These are phyloP conservation scores for Candida arabinofermentans DNA, from an alignment of 805 yeast genomes.

Conservation along the genomic window DNA sequence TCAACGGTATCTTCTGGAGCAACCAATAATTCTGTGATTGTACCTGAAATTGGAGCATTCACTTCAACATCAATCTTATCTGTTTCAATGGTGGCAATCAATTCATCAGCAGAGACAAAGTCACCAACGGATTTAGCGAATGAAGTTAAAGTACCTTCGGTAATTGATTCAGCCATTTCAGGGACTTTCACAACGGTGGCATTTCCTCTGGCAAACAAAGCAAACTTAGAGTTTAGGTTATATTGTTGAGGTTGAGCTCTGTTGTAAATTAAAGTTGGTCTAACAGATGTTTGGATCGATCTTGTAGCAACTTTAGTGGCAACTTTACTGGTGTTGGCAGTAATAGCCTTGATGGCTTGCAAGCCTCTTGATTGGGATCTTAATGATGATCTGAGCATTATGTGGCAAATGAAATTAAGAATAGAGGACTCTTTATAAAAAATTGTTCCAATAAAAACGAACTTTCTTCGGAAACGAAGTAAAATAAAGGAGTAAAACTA, in stretches of 20 bases:
- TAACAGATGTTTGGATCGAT: constrained; percentile 17
- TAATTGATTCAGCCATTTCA: constrained; percentile 97
- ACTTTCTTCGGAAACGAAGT: background rate
- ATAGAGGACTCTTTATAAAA: background rate
- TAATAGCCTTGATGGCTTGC: constrained; percentile 8
- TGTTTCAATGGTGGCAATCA: constrained; percentile 94
- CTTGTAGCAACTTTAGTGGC: constrained; percentile 7
- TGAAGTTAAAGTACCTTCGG: constrained; percentile 86
- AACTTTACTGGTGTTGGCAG: constrained; percentile 3
- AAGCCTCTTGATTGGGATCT: constrained; percentile 13
- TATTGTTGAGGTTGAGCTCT: constrained; percentile 1
- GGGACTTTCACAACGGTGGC: constrained; percentile 77
- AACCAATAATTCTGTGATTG: constrained; percentile 77
- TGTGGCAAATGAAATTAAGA: background rate
- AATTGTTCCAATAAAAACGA: too few relatives aligned
- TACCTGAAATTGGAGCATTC: constrained; percentile 90
- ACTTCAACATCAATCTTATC: constrained; percentile 98
- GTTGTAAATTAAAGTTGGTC: constrained; percentile 10
- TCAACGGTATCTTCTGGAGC: constrained; percentile 87
- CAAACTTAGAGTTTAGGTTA: constrained; percentile 2
- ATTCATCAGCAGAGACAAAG: constrained; percentile 79
- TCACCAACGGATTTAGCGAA: constrained; percentile 80
- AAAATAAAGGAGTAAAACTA: too few relatives aligned
- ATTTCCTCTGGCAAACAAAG: constrained; percentile 26
- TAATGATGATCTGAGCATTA: constrained; percentile 19